A percentile compares a stretch with the other conserved stretches of the same genome.
Conservation (phyloP, 2,329 filamentous ascomycete species). For the Aspergillus fijiensis region DNA sequence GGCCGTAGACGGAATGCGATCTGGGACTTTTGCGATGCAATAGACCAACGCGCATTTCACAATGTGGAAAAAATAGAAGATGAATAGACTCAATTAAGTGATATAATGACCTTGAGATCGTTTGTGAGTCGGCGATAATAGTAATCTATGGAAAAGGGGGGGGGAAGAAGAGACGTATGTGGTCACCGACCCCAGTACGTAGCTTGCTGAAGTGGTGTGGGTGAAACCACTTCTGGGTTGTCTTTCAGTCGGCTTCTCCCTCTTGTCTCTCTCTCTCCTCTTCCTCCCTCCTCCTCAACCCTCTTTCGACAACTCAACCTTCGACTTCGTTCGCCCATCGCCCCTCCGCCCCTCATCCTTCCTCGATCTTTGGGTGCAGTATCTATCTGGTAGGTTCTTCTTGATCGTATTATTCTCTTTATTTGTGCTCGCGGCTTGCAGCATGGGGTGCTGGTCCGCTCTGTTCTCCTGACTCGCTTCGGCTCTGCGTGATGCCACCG, state of each 20-base stretch:
- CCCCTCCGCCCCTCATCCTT: constrained; percentile 8
- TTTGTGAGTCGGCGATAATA: constrained; percentile 4
- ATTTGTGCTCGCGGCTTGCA: background rate
- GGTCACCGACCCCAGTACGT: constrained; percentile 18
- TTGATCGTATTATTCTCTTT: constrained; percentile 2
- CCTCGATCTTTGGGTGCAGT: constrained; percentile 6
- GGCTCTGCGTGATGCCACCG: constrained; percentile 36
- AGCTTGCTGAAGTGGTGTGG: constrained; percentile 35
- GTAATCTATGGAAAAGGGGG: constrained; percentile 3
- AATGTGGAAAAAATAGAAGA: constrained; percentile 4
- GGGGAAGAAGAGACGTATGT: background rate
- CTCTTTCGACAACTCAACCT: constrained; percentile 14
- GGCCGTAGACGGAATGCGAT: constrained; percentile 13
- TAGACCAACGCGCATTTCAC: constrained; percentile 12
- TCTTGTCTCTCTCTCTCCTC: constrained; percentile 15
- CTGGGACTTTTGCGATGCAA: constrained; percentile 14
- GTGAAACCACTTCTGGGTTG: constrained; percentile 37
- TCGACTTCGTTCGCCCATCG: constrained; percentile 10
- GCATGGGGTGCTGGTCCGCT: constrained; percentile 4
- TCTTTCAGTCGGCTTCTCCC: constrained; percentile 16
- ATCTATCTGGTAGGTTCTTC: constrained; percentile 14
- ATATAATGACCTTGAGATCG: background rate
- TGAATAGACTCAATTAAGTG: constrained; percentile 2
- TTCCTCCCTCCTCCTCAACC: constrained; percentile 16
- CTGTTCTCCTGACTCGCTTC: constrained; percentile 20